phyloP scores from a whole-genome alignment of 345 rosid genomes.

The Alliaria petiolata region DNA sequence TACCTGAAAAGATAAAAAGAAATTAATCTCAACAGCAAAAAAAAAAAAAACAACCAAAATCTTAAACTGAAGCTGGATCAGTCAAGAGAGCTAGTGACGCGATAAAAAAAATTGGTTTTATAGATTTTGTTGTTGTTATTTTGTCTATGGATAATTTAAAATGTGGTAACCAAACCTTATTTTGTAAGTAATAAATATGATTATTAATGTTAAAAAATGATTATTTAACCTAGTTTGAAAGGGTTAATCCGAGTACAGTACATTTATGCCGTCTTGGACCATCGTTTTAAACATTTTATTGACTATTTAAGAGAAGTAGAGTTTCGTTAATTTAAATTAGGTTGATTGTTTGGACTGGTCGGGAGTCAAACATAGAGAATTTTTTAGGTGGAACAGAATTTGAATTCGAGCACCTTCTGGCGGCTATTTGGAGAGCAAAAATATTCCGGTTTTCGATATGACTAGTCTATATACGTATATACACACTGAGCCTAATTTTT shows the following conservation, averaged over 20 bases:
- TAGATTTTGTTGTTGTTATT: neutral
- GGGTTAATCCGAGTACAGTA: no score
- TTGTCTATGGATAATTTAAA: neutral
- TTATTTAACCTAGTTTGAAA: no score
- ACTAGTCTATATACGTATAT: no score
- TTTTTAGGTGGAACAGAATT: neutral
- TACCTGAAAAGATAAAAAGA: no score
- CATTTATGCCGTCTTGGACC: neutral
- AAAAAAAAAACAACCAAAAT: no score
- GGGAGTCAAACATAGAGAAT: neutral
- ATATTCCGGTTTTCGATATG: neutral
- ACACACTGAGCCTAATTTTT: no score
- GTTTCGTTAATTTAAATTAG: neutral
- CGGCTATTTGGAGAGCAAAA: neutral
- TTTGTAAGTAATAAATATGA: neutral
- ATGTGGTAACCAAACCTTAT: neutral
- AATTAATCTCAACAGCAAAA: no score
- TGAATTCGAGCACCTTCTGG: neutral
- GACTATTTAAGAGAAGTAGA: neutral
- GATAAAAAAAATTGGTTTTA: no score
- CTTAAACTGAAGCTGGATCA: no score
- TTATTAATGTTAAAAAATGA: no score
- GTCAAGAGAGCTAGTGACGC: no score
- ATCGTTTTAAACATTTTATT: no score
- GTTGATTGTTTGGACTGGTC: neutral